phyloP scores from a whole-genome alignment of 1,284 basidiomycete genomes.

The Mycosarcoma maydis region DNA sequence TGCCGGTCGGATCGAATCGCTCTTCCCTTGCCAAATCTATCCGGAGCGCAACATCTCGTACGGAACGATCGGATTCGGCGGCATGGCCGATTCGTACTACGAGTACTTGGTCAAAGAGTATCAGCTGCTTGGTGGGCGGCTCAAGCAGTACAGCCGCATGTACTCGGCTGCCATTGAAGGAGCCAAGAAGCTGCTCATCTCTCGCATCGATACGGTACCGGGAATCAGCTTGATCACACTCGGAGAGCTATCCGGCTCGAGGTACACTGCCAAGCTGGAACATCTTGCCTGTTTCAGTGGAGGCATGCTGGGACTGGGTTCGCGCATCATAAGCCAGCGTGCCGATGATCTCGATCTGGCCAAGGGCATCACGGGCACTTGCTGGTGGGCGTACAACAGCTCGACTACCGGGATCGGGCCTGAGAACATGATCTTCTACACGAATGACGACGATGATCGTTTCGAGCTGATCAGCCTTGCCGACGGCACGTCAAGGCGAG shows the following conservation, averaged over 20 bases:
- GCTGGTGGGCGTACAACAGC: conserved; percentile 70
- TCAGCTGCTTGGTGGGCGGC: conserved; percentile 69
- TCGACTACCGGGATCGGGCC: conserved; percentile 63
- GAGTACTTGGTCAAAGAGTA: conserved; percentile 72
- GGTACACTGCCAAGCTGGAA: conserved; percentile 59
- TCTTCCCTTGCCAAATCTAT: conserved; percentile 67
- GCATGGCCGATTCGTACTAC: conserved; percentile 70
- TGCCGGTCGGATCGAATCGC: conserved; percentile 57
- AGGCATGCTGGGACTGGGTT: conserved; percentile 72
- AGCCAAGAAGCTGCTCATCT: conserved; percentile 68
- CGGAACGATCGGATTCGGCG: conserved; percentile 69
- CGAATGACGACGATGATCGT: conserved; percentile 51
- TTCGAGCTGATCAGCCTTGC: conserved; percentile 37
- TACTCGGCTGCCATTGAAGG: conserved; percentile 69
- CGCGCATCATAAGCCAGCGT: conserved; percentile 68
- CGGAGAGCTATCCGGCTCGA: conserved; percentile 39
- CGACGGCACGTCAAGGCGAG: conserved; percentile 48
- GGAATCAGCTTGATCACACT: conserved; percentile 66
- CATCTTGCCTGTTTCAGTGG: conserved; percentile 71
- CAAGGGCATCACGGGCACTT: conserved; percentile 69
- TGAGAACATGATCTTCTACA: conserved; percentile 59
- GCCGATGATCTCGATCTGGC: conserved; percentile 68
- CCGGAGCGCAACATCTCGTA: conserved; percentile 58
- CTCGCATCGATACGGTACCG: conserved; percentile 68
- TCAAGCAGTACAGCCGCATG: conserved; percentile 69